Evolutionary conservation across 176 grass and related monocot species (phyloP).

Genomic region (Oryza coarctata): DNA sequence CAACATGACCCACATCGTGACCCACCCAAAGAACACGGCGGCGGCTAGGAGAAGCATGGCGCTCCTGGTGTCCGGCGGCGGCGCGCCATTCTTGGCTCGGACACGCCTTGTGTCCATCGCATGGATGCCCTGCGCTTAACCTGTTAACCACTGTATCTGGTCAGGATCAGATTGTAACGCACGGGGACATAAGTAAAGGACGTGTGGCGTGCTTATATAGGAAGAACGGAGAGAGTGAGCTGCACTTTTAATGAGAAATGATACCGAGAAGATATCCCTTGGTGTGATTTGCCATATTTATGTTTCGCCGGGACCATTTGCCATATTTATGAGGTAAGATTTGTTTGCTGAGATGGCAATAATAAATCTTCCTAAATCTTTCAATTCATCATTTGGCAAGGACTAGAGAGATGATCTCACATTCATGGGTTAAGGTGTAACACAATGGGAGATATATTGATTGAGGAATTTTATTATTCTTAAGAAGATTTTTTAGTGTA

Average conservation of each 20-base stretch:
- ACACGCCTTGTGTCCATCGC: background rate
- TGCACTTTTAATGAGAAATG: background rate
- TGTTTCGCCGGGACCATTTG: too few species aligned
- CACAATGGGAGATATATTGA: too few species aligned
- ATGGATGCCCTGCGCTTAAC: too few species aligned
- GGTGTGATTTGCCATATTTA: too few species aligned
- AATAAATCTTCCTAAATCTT: background rate
- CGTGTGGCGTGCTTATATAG: background rate
- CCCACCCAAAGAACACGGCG: constrained; percentile 51
- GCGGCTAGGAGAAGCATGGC: constrained; percentile 5
- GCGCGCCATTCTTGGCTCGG: background rate
- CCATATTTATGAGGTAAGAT: background rate
- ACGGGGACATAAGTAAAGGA: background rate
- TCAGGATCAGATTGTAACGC: too few species aligned
- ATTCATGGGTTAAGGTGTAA: too few species aligned
- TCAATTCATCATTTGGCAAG: background rate
- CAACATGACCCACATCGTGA: constrained; percentile 47
- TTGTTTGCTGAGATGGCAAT: background rate
- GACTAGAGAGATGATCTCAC: too few species aligned
- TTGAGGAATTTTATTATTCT: too few species aligned
- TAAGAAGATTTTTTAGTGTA: too few species aligned
- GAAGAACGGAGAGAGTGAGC: background rate
- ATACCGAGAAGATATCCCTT: background rate
- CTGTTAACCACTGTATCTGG: too few species aligned
- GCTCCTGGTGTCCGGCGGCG: background rate